These are phyloP conservation scores for Pyrenopolyporus hunteri DNA, from an alignment of 495 filamentous ascomycete genomes.

Conservation along the genomic window DNA sequence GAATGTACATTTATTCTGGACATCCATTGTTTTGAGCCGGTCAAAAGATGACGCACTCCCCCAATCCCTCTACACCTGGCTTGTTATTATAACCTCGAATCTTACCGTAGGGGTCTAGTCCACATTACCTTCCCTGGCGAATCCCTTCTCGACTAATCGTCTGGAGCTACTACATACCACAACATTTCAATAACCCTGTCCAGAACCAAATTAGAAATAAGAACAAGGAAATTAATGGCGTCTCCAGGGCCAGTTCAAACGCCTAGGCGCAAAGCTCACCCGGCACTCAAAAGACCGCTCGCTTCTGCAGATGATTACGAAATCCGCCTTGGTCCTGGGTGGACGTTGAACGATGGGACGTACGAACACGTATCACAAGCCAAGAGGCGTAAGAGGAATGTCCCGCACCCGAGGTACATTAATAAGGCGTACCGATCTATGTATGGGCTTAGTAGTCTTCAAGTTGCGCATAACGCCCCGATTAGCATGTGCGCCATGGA, in stretches of 20 bases:
- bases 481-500: constrained; percentile 25
- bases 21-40: neutral
- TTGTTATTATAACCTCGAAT: neutral
- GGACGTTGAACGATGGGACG: constrained; percentile 39
- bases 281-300: neutral
- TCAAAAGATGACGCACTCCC: constrained; percentile 17
- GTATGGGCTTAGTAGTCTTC: constrained; percentile 36
- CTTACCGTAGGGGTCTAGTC: too few species aligned
- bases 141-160: neutral
- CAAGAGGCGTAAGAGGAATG: constrained; percentile 29
- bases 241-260: neutral
- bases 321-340: constrained; percentile 25
- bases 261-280: neutral
- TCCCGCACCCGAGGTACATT: constrained; percentile 26
- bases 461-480: constrained; percentile 31
- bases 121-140: too few species aligned
- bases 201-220: too few species aligned
- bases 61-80: neutral
- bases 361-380: constrained; percentile 20
- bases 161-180: neutral
- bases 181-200: too few species aligned
- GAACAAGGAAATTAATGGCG: too few species aligned
- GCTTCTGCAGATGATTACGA: neutral
- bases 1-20: constrained; percentile 9
- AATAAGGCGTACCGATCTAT: constrained; percentile 7